Base-by-base conservation (phyloP, 306 rosid genomes). In the Alnus glutinosa region DNA sequence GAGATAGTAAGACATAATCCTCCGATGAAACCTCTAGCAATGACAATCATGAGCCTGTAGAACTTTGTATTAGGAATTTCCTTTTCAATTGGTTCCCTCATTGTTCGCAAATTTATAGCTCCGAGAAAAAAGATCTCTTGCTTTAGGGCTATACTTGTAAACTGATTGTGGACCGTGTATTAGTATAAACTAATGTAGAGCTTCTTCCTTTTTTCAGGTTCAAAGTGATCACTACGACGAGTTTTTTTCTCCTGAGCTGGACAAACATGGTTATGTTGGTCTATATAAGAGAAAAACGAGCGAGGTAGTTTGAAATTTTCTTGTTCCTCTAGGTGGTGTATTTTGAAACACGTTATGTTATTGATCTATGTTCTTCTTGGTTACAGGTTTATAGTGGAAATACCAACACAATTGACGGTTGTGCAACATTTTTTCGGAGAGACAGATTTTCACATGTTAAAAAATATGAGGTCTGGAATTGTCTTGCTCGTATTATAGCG, bases 361-460 rank as follows among this genome's bases (percentile, higher is more conserved):
- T 55, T 84, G 49, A 83, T 39, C 74, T 83, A 2, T 72, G 7
- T 49, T 55, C 44, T 71, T 84, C 18, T 67, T 77, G 83, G 18
- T 59, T 86, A 42, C 88, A 96, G 99, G 89, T 93, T 77, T 87
- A 80, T 69, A 84, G 50, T 70, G 90, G 89, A 74, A 91, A 86
- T 47, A 66, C 79, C 1, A 88, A 79, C 77, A 88, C 88, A 55
- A 88, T 96, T 81, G 99, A 96, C 57, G 98, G 99, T 39, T 96
- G 99, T 89, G 99, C 99, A 42, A 96, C 99, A 73, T 96, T 96
- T 89, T 96, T 90, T 85, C 99, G 98, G 50, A 86, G 97, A 87
- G 99, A 96, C 82, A 93, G 96, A 90, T 96, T 96, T 81, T 83
- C 94, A 1, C 98, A 91, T 76, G 96, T 95, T 71, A 95, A 95